phyloP scores from a whole-genome alignment of 345 rosid genomes.

The Stellera chamaejasme region DNA sequence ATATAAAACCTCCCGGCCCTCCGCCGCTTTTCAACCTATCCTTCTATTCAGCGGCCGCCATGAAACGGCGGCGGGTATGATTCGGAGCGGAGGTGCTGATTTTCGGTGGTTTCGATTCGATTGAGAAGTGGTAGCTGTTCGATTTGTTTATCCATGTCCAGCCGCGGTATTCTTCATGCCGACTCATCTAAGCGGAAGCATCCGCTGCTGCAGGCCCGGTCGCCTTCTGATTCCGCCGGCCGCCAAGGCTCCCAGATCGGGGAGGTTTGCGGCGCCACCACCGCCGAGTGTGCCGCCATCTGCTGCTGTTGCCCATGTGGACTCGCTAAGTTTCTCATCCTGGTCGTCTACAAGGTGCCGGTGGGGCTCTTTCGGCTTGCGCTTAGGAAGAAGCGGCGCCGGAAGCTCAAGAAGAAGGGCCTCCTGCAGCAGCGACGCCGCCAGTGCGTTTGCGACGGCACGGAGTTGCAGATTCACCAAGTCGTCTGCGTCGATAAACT shows the following conservation, averaged over 20 bases:
- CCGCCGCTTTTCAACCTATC: too few relatives aligned
- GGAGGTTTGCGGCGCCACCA: conserved; percentile 40
- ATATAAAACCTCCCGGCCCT: too few relatives aligned
- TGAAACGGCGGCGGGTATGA: too few relatives aligned
- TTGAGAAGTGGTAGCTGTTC: neutral
- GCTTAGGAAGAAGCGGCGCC: conserved; percentile 23
- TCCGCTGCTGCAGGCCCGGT: conserved; percentile 15
- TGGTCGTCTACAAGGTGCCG: conserved; percentile 56
- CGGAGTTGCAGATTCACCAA: conserved; percentile 24
- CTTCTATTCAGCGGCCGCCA: neutral
- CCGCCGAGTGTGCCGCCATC: conserved; percentile 71
- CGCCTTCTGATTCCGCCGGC: conserved; percentile 13
- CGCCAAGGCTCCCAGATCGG: conserved; percentile 20
- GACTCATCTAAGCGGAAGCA: neutral
- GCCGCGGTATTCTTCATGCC: neutral
- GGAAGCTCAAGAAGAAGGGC: conserved; percentile 22
- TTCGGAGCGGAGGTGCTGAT: neutral
- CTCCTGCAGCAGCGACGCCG: conserved; percentile 21
- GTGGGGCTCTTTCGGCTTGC: conserved; percentile 46
- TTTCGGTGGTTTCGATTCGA: conserved; percentile 1
- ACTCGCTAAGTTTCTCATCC: conserved; percentile 36
- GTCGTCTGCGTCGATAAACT: conserved; percentile 18
- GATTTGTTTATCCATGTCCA: conserved; percentile 7
- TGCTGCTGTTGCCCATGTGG: conserved; percentile 73
- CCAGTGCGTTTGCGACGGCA: conserved; percentile 19